phyloP scores from a whole-genome alignment of 2,329 filamentous ascomycete genomes.

The Trichoderma afroharzianum region DNA sequence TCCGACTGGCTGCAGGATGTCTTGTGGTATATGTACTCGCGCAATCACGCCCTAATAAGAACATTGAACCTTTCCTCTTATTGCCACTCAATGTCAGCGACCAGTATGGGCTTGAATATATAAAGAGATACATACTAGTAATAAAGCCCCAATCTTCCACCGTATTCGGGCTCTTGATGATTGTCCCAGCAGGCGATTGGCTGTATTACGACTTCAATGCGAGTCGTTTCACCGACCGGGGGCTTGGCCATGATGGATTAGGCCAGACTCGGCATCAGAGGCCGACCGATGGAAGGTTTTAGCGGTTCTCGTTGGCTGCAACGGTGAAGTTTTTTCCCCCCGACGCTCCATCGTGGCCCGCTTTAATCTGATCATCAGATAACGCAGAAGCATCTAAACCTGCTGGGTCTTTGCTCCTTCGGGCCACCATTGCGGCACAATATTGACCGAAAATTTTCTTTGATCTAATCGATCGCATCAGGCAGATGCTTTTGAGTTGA shows the following conservation, averaged over 20 bases:
- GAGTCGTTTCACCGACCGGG: neutral
- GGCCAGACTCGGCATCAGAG: neutral
- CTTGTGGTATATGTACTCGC: neutral
- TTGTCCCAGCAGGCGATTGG: neutral
- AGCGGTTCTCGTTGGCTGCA: neutral
- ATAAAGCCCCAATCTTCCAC: neutral
- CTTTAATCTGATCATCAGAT: slow-evolving; percentile 15
- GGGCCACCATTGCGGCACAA: neutral
- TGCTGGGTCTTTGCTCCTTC: neutral
- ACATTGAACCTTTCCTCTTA: neutral
- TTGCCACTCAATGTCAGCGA: neutral
- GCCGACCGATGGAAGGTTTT: neutral
- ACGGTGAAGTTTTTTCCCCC: slow-evolving; percentile 1
- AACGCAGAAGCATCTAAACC: neutral
- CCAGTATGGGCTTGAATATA: neutral
- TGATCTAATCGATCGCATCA: slow-evolving; percentile 15
- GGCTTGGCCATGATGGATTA: neutral
- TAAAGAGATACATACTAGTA: too few species aligned
- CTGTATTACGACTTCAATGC: neutral
- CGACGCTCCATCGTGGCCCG: neutral
- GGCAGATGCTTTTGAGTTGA: slow-evolving; percentile 1
- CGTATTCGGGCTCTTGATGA: neutral
- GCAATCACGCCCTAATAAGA: neutral
- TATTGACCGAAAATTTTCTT: neutral
- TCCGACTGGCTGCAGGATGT: neutral